Evolutionary conservation across 768 basidiomycete genomes (phyloP).

Genomic region (Grammothele lineata): DNA sequence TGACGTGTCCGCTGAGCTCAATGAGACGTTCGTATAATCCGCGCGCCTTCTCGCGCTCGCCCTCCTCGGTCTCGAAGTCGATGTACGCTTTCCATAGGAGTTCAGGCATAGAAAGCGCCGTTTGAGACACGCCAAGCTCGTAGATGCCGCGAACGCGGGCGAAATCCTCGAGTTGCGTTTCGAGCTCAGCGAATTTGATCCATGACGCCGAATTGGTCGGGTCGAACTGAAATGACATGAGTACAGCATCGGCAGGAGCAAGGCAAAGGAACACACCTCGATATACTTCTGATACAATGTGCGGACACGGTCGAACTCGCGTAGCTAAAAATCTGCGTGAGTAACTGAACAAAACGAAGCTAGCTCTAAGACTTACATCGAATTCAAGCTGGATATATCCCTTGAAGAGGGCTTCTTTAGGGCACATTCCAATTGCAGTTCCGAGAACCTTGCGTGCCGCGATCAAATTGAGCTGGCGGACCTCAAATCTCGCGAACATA

Average conservation of each 20-base stretch:
- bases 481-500: slow-evolving; percentile 88
- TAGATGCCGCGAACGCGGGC: slow-evolving; percentile 90
- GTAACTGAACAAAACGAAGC: neutral
- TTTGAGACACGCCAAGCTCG: slow-evolving; percentile 83
- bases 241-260: neutral
- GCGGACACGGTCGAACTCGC: slow-evolving; percentile 94
- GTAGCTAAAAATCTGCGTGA: slow-evolving; percentile 47
- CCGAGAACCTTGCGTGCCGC: slow-evolving; percentile 90
- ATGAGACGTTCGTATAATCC: slow-evolving; percentile 86
- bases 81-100: slow-evolving; percentile 93
- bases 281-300: slow-evolving; percentile 92
- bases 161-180: slow-evolving; percentile 82
- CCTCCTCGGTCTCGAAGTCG: slow-evolving; percentile 94
- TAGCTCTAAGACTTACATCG: slow-evolving; percentile 55
- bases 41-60: slow-evolving; percentile 83
- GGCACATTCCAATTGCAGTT: slow-evolving; percentile 89
- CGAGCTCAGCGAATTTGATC: slow-evolving; percentile 95
- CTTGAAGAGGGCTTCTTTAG: slow-evolving; percentile 93
- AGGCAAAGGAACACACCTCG: slow-evolving; percentile 49
- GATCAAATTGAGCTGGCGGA: slow-evolving; percentile 73
- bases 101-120: slow-evolving; percentile 91
- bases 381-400: slow-evolving; percentile 94
- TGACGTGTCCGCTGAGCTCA: slow-evolving; percentile 84
- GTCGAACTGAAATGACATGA: slow-evolving; percentile 53
- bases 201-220: slow-evolving; percentile 88